Conservation (phyloP, 2,329 filamentous ascomycete species). For the Aureobasidium sp. region DNA sequence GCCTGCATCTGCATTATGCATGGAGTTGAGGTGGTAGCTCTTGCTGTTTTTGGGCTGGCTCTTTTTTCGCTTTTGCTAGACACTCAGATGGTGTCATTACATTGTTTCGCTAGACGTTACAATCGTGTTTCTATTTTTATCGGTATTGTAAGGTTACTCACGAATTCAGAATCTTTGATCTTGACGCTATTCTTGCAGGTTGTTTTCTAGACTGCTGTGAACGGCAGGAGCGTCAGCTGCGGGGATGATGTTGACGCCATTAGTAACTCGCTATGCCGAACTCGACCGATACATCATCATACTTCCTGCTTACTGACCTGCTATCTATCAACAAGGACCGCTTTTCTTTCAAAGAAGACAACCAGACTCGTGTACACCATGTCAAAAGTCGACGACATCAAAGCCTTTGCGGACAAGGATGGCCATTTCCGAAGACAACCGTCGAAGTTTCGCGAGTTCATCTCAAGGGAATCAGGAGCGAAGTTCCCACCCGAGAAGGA, state of each 20-base stretch:
- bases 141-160: not conserved
- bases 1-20: constrained; percentile 3
- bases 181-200: not conserved
- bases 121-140: constrained; percentile 1
- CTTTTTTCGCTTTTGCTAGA: not conserved
- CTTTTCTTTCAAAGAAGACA: not conserved
- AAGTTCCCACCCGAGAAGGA: constrained; percentile 52
- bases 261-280: not conserved
- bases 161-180: not conserved
- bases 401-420: constrained; percentile 32
- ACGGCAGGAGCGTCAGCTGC: not conserved
- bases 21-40: constrained; percentile 8
- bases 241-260: not conserved
- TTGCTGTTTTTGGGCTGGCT: not conserved
- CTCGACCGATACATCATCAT: not conserved
- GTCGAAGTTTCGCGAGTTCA: constrained; percentile 49
- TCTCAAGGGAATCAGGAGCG: constrained; percentile 47
- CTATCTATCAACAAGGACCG: not conserved
- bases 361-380: not conserved
- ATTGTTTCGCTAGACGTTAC: not conserved
- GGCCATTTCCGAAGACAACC: constrained; percentile 49
- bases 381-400: not conserved
- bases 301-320: not conserved
- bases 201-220: not conserved
- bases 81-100: not conserved